Evolutionary conservation across 2,329 filamentous ascomycete species (phyloP).

Genomic region (Exserohilum rostratum): DNA sequence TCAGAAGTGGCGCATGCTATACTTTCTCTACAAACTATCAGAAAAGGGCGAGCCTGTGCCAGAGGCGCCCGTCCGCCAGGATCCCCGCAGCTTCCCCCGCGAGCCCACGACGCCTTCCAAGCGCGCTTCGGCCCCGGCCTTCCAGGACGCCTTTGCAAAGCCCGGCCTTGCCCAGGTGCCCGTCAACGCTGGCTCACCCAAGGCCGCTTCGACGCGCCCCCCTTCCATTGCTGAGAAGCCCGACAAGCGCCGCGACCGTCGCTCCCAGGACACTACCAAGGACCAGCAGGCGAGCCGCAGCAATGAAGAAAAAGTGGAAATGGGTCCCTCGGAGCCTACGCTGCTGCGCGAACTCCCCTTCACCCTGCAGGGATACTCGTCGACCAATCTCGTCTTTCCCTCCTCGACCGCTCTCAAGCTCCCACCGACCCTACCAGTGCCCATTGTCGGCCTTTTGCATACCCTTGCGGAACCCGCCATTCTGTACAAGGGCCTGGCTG

Average conservation of each 20-base stretch:
- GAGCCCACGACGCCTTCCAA: slow-evolving; percentile 39
- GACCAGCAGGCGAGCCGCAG: slow-evolving; percentile 29
- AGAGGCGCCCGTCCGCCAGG: slow-evolving; percentile 14
- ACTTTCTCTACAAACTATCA: slow-evolving; percentile 83
- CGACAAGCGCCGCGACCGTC: slow-evolving; percentile 38
- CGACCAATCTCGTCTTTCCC: slow-evolving; percentile 79
- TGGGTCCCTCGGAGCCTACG: slow-evolving; percentile 52
- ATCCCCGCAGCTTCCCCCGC: slow-evolving; percentile 24
- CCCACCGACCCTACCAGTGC: slow-evolving; percentile 78
- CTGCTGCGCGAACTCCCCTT: slow-evolving; percentile 78
- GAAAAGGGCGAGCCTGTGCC: slow-evolving; percentile 54
- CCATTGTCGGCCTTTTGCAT: slow-evolving; percentile 84
- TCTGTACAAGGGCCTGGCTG: slow-evolving; percentile 80
- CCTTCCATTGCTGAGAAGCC: slow-evolving; percentile 27
- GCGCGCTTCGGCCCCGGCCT: slow-evolving; percentile 30
- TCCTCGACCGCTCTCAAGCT: slow-evolving; percentile 73
- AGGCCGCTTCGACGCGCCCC: slow-evolving; percentile 27
- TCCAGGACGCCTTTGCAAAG: slow-evolving; percentile 57
- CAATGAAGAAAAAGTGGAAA: slow-evolving; percentile 15
- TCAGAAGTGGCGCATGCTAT: slow-evolving; percentile 96
- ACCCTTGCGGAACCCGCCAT: slow-evolving; percentile 90
- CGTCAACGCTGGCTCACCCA: slow-evolving; percentile 40
- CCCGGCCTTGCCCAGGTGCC: slow-evolving; percentile 52
- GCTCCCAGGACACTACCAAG: slow-evolving; percentile 28
- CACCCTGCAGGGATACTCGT: slow-evolving; percentile 89